Conservation (phyloP, 2,329 filamentous ascomycete species). For the Clarireedia sp. region DNA sequence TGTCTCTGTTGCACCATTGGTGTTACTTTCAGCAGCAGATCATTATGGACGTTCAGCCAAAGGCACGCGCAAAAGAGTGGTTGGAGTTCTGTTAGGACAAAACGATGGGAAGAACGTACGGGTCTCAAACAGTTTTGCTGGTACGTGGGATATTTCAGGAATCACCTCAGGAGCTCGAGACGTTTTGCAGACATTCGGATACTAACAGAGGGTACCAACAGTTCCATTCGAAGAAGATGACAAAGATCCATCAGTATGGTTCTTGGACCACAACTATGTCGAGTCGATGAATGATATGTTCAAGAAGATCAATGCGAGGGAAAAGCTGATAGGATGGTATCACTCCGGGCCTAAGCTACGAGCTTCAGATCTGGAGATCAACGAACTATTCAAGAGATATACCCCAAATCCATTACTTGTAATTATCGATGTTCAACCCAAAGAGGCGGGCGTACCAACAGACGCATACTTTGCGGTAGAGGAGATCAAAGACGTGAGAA, state of each 20-base stretch:
- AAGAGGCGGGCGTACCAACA: slow-evolving; percentile 94
- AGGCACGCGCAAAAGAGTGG: slow-evolving; percentile 77
- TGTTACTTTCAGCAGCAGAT: slow-evolving; percentile 95
- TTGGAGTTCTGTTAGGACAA: slow-evolving; percentile 88
- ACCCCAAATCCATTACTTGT: slow-evolving; percentile 92
- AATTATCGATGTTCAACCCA: slow-evolving; percentile 97
- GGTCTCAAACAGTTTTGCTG: slow-evolving; percentile 98
- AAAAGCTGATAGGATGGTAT: slow-evolving; percentile 99
- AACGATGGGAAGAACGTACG: slow-evolving; percentile 94
- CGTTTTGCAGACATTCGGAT: not conserved
- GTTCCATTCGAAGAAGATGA: slow-evolving; percentile 99
- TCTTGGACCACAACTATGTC: slow-evolving; percentile 98
- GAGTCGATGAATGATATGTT: slow-evolving; percentile 99
- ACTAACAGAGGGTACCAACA: slow-evolving; percentile 34
- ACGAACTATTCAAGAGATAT: slow-evolving; percentile 99
- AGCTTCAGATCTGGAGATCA: slow-evolving; percentile 96
- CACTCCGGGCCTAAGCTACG: slow-evolving; percentile 95
- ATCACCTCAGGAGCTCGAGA: no score
- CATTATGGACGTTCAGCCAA: slow-evolving; percentile 94
- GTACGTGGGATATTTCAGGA: slow-evolving; percentile 41
- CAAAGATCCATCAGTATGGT: slow-evolving; percentile 98
- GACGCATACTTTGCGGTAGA: slow-evolving; percentile 99
- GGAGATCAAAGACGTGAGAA: slow-evolving; percentile 93
- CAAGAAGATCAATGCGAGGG: slow-evolving; percentile 98
- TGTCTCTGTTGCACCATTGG: slow-evolving; percentile 94